Evolutionary conservation across 1,139 yeast species (phyloP).

Genomic region (Taphrina deformans): DNA sequence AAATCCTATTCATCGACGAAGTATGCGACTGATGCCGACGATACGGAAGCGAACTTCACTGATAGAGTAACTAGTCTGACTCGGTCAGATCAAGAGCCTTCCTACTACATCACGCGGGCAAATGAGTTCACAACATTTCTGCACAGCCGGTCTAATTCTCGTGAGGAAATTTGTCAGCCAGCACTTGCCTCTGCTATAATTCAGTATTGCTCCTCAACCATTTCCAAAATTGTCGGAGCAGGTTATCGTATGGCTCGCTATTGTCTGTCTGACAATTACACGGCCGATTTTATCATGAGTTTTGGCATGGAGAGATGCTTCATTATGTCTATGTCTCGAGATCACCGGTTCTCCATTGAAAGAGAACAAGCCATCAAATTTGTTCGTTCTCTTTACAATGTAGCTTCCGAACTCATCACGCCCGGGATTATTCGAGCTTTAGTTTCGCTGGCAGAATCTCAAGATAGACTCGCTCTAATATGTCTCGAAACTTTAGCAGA

Average conservation of each 20-base stretch:
- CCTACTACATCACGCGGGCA: conserved; percentile 55
- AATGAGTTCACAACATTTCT: conserved; percentile 63
- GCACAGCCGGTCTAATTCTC: conserved; percentile 40
- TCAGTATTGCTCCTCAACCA: conserved; percentile 10
- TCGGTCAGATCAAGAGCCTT: neutral
- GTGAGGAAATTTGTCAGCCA: neutral
- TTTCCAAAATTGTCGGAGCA: conserved; percentile 56
- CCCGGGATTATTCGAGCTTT: conserved; percentile 70
- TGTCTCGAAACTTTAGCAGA: conserved; percentile 75
- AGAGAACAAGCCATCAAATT: conserved; percentile 77
- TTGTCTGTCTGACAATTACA: conserved; percentile 57
- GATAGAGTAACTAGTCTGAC: neutral
- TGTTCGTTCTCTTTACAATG: conserved; percentile 61
- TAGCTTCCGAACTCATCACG: conserved; percentile 59
- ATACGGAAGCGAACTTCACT: neutral
- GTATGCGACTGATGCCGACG: neutral
- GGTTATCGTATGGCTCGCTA: conserved; percentile 75
- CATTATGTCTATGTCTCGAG: conserved; percentile 62
- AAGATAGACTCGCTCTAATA: conserved; percentile 57
- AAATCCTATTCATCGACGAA: conserved; percentile 8
- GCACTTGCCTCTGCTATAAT: neutral
- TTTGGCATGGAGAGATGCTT: conserved; percentile 63
- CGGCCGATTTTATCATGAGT: conserved; percentile 51
- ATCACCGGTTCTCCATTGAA: conserved; percentile 57
- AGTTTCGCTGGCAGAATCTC: conserved; percentile 67